Conservation (phyloP, 345 rosid species). For the Lepidium aucheri region DNA sequence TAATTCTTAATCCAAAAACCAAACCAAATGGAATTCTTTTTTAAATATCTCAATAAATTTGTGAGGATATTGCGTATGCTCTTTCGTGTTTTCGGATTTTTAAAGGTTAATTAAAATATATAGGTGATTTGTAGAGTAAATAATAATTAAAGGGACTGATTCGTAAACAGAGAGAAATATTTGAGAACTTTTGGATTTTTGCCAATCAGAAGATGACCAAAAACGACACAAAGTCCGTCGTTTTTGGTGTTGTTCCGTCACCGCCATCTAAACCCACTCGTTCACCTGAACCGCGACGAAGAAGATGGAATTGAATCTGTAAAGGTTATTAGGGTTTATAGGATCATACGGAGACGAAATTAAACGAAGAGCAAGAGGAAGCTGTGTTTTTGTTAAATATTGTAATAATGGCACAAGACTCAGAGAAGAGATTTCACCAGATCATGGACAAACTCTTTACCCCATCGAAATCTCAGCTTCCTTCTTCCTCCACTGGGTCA, state of each 20-base stretch:
- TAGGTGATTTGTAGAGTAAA: background rate
- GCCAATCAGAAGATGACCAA: background rate
- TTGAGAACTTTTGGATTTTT: background rate
- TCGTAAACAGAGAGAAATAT: background rate
- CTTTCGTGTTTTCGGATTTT: background rate
- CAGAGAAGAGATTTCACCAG: slow-evolving; percentile 76
- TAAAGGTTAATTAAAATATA: background rate
- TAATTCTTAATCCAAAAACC: no score
- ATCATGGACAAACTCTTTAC: slow-evolving; percentile 84
- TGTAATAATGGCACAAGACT: slow-evolving; percentile 55
- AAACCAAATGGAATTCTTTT: no score
- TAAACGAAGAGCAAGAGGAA: background rate
- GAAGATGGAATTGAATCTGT: slow-evolving; percentile 10
- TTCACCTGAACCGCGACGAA: slow-evolving; percentile 11
- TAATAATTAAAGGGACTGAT: background rate
- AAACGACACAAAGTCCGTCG: slow-evolving; percentile 19
- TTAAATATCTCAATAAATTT: no score
- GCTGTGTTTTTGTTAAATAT: background rate
- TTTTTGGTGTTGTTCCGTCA: background rate
- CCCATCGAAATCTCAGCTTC: slow-evolving; percentile 33
- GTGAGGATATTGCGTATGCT: no score
- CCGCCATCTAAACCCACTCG: background rate
- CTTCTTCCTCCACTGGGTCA: slow-evolving; percentile 46
- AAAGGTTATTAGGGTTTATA: slow-evolving; percentile 20
- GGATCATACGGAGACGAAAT: background rate